Percentiles rank a stretch among this genome's conserved stretches.
Conservation (phyloP, 371 early-diverging fungal species). For the Lichtheimia corymbifera region DNA sequence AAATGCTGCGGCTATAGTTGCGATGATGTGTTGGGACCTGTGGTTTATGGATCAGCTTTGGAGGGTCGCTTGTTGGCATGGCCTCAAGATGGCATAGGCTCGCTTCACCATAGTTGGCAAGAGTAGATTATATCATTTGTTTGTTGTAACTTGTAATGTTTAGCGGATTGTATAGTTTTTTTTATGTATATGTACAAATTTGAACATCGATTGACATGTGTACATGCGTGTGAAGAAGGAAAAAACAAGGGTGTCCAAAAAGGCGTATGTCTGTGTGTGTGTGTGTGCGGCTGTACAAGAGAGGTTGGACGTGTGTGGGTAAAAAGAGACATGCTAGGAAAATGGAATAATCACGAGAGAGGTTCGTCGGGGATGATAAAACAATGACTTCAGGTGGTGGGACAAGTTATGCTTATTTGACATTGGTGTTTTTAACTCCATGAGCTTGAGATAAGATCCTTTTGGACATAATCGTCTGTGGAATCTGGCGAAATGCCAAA, state of each 20-base stretch:
- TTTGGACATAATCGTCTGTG: constrained; percentile 49
- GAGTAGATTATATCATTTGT: constrained; percentile 5
- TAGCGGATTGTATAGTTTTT: too few relatives aligned
- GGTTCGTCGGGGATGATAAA: constrained; percentile 2
- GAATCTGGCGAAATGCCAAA: constrained; percentile 43
- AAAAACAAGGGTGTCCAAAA: not conserved
- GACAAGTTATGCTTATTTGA: not conserved
- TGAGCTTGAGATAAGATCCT: constrained; percentile 47
- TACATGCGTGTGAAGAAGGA: too few relatives aligned
- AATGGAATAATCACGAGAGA: not conserved
- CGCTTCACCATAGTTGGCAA: constrained; percentile 5
- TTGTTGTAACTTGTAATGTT: too few relatives aligned
- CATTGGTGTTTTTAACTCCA: constrained; percentile 29
- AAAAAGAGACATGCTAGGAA: not conserved
- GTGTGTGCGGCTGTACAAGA: too few relatives aligned
- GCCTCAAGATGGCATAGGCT: not conserved
- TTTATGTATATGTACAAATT: too few relatives aligned
- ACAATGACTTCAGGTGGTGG: not conserved
- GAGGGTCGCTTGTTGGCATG: constrained; percentile 15
- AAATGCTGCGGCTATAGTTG: constrained; percentile 19
- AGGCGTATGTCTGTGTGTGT: not conserved
- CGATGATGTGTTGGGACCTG: constrained; percentile 3
- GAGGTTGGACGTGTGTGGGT: too few relatives aligned
- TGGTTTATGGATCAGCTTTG: constrained; percentile 11
- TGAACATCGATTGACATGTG: too few relatives aligned